A percentile compares a stretch with the other conserved stretches of the same genome.
These are phyloP conservation scores for Hyaloscypha bicolor DNA, from an alignment of 495 filamentous ascomycete species.

Conservation along the genomic window DNA sequence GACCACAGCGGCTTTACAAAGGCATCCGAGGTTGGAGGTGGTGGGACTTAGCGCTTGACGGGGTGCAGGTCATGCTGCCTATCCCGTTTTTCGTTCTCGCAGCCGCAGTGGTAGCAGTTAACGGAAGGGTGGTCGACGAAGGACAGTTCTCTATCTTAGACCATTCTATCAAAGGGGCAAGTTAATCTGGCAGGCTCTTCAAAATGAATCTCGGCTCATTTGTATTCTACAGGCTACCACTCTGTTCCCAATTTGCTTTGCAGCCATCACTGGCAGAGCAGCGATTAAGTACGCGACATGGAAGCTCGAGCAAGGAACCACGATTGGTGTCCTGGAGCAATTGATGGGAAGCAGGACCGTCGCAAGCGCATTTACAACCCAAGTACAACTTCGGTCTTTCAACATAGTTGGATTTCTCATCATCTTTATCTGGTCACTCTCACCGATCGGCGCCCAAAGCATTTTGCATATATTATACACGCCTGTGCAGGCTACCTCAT, in stretches of 20 bases:
- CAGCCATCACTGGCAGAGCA: conserved; percentile 24
- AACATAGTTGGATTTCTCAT: conserved; percentile 23
- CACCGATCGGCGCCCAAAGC: conserved; percentile 27
- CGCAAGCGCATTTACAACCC: conserved; percentile 27
- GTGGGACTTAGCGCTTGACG: conserved; percentile 34
- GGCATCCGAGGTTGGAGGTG: conserved; percentile 37
- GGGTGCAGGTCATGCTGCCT: conserved; percentile 15
- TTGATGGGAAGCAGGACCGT: conserved; percentile 31
- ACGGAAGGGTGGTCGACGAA: conserved; percentile 18
- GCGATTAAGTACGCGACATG: conserved; percentile 26
- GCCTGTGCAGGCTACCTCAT: not conserved
- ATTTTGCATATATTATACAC: conserved; percentile 27
- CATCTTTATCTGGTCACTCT: conserved; percentile 26
- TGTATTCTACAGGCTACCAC: conserved; percentile 24
- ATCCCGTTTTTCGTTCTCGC: conserved; percentile 24
- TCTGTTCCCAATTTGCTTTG: conserved; percentile 28
- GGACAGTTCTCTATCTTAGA: conserved; percentile 18
- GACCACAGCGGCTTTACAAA: conserved; percentile 30
- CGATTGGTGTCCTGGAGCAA: conserved; percentile 25
- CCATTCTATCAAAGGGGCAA: conserved; percentile 26
- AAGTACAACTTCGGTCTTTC: conserved; percentile 23
- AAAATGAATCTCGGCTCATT: not conserved
- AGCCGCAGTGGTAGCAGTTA: conserved; percentile 16
- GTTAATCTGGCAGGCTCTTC: not conserved
- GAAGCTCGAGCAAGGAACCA: conserved; percentile 29